phyloP scores from a whole-genome alignment of 2,329 filamentous ascomycete species.

The Teratosphaeria pseudoeucalypti region DNA sequence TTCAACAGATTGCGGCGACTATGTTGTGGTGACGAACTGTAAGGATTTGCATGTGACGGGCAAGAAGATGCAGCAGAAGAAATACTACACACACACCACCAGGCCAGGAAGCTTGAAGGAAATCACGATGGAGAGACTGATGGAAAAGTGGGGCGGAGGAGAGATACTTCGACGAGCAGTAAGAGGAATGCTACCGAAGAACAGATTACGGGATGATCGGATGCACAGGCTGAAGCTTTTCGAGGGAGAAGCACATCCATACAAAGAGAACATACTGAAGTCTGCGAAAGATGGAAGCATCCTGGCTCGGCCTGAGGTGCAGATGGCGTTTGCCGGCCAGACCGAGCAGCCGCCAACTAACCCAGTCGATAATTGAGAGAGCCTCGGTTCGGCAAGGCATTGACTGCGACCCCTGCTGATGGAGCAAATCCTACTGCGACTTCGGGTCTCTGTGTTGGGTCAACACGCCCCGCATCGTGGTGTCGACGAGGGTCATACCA shows the following conservation, averaged over 20 bases:
- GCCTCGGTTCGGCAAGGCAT: background rate
- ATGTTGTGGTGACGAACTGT: slow-evolving; percentile 85
- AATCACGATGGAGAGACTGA: slow-evolving; percentile 90
- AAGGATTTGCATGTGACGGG: slow-evolving; percentile 78
- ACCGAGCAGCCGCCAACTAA: slow-evolving; percentile 1
- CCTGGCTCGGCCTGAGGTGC: slow-evolving; percentile 28
- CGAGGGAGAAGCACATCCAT: slow-evolving; percentile 85
- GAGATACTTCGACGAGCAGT: slow-evolving; percentile 89
- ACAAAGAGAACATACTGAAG: slow-evolving; percentile 74
- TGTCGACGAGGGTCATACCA: too few species aligned
- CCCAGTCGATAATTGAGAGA: slow-evolving; percentile 1
- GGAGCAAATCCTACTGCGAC: background rate
- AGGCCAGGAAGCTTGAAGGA: slow-evolving; percentile 75
- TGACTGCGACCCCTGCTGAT: background rate
- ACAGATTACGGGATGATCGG: slow-evolving; percentile 76
- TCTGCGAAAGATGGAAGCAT: slow-evolving; percentile 37
- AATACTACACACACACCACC: slow-evolving; percentile 91
- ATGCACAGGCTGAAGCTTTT: slow-evolving; percentile 83
- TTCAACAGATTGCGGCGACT: slow-evolving; percentile 97
- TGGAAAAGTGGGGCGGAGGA: slow-evolving; percentile 84
- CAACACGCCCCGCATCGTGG: too few species aligned
- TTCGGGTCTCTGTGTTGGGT: background rate
- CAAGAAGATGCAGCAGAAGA: slow-evolving; percentile 86
- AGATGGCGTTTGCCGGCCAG: slow-evolving; percentile 22
- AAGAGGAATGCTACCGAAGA: slow-evolving; percentile 96